A percentile compares a stretch with the other conserved stretches of the same genome.
phyloP scores from a whole-genome alignment of 345 rosid species.

The Eucalyptus polyanthemos region DNA sequence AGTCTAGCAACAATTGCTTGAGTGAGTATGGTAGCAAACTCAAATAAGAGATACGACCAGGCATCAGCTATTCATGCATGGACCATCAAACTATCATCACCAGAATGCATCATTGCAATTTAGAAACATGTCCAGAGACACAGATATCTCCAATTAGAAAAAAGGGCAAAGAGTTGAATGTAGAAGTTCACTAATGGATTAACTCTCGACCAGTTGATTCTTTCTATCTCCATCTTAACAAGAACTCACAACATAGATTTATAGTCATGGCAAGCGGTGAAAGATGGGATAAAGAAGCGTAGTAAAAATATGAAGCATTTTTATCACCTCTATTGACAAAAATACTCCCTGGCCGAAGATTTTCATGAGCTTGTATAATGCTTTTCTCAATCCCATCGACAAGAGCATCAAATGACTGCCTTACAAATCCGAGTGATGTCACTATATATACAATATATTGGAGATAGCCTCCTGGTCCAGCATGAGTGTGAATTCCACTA shows the following conservation, averaged over 20 bases:
- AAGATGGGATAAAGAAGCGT: not conserved
- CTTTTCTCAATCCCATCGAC: conserved; percentile 67
- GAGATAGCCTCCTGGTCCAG: conserved; percentile 79
- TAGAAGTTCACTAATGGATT: not conserved
- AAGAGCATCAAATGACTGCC: conserved; percentile 54
- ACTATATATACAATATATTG: conserved; percentile 64
- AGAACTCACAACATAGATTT: not conserved
- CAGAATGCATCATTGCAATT: not conserved
- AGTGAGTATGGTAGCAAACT: not conserved
- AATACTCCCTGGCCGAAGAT: conserved; percentile 48
- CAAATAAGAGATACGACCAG: not conserved
- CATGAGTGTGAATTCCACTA: conserved; percentile 75
- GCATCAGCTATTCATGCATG: not conserved
- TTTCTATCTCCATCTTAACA: not conserved
- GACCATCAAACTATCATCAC: not conserved
- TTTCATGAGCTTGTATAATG: conserved; percentile 59
- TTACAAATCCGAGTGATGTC: conserved; percentile 71
- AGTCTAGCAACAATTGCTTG: not conserved
- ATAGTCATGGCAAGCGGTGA: not conserved
- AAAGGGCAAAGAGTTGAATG: not conserved
- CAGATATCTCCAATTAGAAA: not conserved
- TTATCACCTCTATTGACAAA: conserved; percentile 25
- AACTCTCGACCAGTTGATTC: not conserved
- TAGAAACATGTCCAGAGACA: not conserved
- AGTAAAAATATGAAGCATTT: not conserved